Evolutionary conservation across 352 stramenopile species (phyloP).

Genomic region (Peronospora destructor): DNA sequence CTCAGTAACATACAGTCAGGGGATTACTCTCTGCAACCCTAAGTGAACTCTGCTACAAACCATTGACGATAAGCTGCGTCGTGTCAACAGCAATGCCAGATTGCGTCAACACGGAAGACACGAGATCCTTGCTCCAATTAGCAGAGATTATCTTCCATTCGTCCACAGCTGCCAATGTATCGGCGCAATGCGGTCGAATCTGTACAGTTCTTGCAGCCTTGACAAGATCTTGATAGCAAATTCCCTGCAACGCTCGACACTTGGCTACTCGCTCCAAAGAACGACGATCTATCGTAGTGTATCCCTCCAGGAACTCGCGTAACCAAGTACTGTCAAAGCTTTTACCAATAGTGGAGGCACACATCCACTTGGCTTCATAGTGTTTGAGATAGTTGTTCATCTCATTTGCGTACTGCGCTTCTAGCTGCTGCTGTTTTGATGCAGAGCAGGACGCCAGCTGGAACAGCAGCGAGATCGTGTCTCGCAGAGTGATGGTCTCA

Average conservation of each 20-base stretch:
- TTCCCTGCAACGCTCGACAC: slow-evolving; percentile 28
- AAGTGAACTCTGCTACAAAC: slow-evolving; percentile 16
- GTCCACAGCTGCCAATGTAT: slow-evolving; percentile 22
- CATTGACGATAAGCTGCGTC: slow-evolving; percentile 45
- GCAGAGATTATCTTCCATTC: slow-evolving; percentile 44
- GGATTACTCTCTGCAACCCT: neutral
- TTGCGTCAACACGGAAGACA: slow-evolving; percentile 27
- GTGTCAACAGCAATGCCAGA: neutral
- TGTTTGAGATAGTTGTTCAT: slow-evolving; percentile 10
- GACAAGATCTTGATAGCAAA: slow-evolving; percentile 17
- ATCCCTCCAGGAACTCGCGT: slow-evolving; percentile 36
- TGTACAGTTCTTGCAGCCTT: slow-evolving; percentile 8
- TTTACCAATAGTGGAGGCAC: neutral
- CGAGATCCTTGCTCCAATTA: slow-evolving; percentile 57
- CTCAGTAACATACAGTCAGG: slow-evolving; percentile 4
- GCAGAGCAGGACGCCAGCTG: slow-evolving; percentile 16
- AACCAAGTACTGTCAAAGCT: slow-evolving; percentile 36
- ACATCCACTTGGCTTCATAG: slow-evolving; percentile 17
- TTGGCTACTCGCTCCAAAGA: slow-evolving; percentile 45
- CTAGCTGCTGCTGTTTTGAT: slow-evolving; percentile 19
- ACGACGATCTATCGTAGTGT: slow-evolving; percentile 33
- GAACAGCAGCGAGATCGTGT: slow-evolving; percentile 60
- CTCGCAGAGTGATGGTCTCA: slow-evolving; percentile 50
- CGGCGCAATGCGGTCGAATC: slow-evolving; percentile 27
- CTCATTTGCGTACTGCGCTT: slow-evolving; percentile 33